A percentile compares a stretch with the other conserved stretches of the same genome.
Conservation (phyloP, 2,329 filamentous ascomycete genomes). For the Apiospora rasikravindrae region DNA sequence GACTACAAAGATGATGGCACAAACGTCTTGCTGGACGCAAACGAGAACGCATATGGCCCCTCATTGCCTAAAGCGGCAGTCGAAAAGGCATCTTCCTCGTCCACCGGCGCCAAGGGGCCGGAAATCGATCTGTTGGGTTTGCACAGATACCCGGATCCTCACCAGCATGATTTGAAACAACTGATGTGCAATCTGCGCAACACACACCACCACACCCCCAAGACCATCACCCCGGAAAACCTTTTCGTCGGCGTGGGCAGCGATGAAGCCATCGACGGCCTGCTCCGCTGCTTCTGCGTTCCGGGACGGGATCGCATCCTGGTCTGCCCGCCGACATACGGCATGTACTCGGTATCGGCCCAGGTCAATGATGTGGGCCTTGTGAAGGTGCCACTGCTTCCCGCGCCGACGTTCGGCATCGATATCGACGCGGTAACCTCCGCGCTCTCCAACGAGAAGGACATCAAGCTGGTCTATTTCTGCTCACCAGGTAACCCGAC, state of each 20-base stretch:
- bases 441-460: constrained; percentile 61
- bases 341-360: constrained; percentile 96
- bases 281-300: constrained; percentile 90
- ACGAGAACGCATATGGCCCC: constrained; percentile 95
- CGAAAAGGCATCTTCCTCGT: constrained; percentile 43
- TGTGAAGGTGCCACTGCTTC: constrained; percentile 82
- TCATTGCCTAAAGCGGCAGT: constrained; percentile 64
- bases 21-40: constrained; percentile 95
- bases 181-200: constrained; percentile 87
- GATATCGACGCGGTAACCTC: constrained; percentile 72
- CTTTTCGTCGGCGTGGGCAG: constrained; percentile 95
- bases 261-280: constrained; percentile 94
- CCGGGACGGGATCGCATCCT: constrained; percentile 89
- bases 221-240: constrained; percentile 77
- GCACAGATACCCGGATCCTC: constrained; percentile 95
- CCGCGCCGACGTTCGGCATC: constrained; percentile 74
- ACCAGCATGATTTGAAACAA: constrained; percentile 87
- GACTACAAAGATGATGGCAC: constrained; percentile 99
- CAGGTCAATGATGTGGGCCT: constrained; percentile 91
- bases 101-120: constrained; percentile 43
- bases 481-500: constrained; percentile 97
- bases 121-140: constrained; percentile 80
- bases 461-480: constrained; percentile 88
- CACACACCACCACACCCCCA: constrained; percentile 78
- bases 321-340: constrained; percentile 95